These are phyloP conservation scores for Colletotrichum echinochloae DNA, from an alignment of 2,329 filamentous ascomycete genomes.

Conservation along the genomic window DNA sequence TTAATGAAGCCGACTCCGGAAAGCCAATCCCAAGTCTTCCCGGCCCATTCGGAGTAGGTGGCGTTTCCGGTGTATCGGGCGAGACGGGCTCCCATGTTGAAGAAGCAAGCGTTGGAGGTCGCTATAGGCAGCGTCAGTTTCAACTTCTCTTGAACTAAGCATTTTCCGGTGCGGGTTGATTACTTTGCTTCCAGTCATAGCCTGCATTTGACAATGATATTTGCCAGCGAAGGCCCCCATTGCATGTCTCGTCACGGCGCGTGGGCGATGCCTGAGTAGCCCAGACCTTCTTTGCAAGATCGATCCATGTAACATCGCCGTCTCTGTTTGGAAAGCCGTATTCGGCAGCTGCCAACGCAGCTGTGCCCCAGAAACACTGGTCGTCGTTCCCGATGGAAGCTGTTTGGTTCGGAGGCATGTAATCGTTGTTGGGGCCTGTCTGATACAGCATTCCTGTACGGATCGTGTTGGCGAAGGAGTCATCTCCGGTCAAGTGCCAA, in stretches of 20 bases:
- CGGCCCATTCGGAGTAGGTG: conserved; percentile 68
- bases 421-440: conserved; percentile 59
- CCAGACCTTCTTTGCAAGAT: conserved; percentile 69
- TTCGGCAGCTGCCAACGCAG: conserved; percentile 68
- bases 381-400: conserved; percentile 67
- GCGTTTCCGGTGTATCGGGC: conserved; percentile 70
- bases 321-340: conserved; percentile 61
- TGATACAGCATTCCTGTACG: conserved; percentile 60
- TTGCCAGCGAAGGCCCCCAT: conserved; percentile 76
- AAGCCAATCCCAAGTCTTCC: conserved; percentile 69
- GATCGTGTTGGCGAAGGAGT: conserved; percentile 62
- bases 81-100: conserved; percentile 68
- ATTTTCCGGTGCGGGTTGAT: background rate
- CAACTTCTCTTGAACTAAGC: too few relatives aligned
- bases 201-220: conserved; percentile 72
- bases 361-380: conserved; percentile 69
- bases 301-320: conserved; percentile 60
- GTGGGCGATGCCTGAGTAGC: conserved; percentile 57
- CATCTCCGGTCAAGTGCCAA: conserved; percentile 57
- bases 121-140: conserved; percentile 39
- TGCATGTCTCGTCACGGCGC: conserved; percentile 67
- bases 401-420: conserved; percentile 61
- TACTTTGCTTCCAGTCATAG: conserved; percentile 73
- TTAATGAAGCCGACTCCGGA: conserved; percentile 63
- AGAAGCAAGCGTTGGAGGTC: conserved; percentile 62